These are phyloP conservation scores for Coemansia javaensis DNA, from an alignment of 192 early-diverging fungal species.

Conservation along the genomic window DNA sequence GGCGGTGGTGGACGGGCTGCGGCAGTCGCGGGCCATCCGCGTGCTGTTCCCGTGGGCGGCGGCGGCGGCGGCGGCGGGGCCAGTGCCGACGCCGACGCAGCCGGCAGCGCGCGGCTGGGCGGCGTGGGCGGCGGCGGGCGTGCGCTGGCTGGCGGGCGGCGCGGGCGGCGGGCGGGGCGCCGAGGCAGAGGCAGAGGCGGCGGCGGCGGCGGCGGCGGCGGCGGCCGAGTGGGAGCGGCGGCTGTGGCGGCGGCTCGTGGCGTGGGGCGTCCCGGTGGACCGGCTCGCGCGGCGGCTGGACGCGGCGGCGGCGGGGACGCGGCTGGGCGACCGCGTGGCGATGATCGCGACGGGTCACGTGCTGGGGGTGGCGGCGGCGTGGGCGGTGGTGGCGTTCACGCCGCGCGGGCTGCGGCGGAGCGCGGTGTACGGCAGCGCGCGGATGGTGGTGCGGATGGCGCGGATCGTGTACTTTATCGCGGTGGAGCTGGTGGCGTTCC, in stretches of 20 bases:
- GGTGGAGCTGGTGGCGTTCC: conserved; percentile 85
- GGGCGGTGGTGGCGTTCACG: conserved; percentile 45
- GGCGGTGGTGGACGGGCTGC: conserved; percentile 11
- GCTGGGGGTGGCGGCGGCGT: conserved; percentile 48
- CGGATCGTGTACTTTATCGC: conserved; percentile 79
- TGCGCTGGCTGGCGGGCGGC: not conserved
- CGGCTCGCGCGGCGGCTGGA: conserved; percentile 32
- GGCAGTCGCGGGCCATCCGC: conserved; percentile 26
- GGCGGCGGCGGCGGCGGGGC: conserved; percentile 5
- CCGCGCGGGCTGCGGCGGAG: conserved; percentile 18
- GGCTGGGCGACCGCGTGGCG: conserved; percentile 33
- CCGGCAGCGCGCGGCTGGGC: no score
- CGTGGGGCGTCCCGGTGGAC: conserved; percentile 54
- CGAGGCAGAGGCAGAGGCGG: not conserved
- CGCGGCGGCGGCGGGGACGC: conserved; percentile 9
- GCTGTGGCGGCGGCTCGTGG: conserved; percentile 35
- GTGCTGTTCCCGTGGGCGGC: conserved; percentile 31
- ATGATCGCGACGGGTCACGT: conserved; percentile 44
- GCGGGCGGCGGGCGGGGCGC: not conserved
- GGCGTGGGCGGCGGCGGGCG: no score
- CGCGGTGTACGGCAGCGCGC: conserved; percentile 29
- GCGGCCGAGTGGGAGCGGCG: conserved; percentile 23
- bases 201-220: no score
- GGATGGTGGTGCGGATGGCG: conserved; percentile 33
- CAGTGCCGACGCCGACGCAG: no score